Base-by-base conservation (phyloP, 2,329 filamentous ascomycete genomes). In the Emmonsiellopsis sp. region DNA sequence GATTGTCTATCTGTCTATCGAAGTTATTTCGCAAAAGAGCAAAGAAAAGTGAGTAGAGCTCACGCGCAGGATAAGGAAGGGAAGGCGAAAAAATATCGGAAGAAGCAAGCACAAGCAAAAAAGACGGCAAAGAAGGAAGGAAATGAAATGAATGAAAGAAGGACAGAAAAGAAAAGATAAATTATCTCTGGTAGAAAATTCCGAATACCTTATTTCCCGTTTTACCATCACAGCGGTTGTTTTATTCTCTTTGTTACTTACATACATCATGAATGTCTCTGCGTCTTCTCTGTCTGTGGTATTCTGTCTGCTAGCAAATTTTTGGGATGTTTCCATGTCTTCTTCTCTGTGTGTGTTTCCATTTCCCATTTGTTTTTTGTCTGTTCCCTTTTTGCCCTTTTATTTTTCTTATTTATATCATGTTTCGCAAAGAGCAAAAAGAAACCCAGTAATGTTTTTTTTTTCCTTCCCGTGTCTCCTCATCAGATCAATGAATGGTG, bases 321-420 rank as follows among this genome's bases (percentile, higher is more conserved):
- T 32, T 55, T 27, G 21, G 21, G 21, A 27, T 27, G 21, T 27
- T 42, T 42, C 39, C 39, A 13, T 42, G 11, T 42, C 39, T 42
- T 42, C 11, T 14, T 42, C 14, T 42, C 11, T 42, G 14, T 42
- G 39, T 13, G 11, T 32, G 27, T 42, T 43, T 31, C 7, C 14
- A 10, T 17, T 21, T 34, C 33, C 49, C 51, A 31, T 37, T 53
- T 45, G 43, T 42, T 51, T 42, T 55, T 52, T 39, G 52, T 49
- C 49, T 56, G 56, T 36, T 57, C 58, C 51, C 49, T 52, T 56
- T 57, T 50, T 31, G 49, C 27, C 40, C 47, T 53, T 57, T 52
- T 54, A 53, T 48, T 45, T 52, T 52, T 39, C 27, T 48, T n/a
- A 51, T 57, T 56, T 60, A 11, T 14, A 53, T 52, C 32, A 27